These are phyloP conservation scores for Pestalotiopsis sp. DNA, from an alignment of 2,329 filamentous ascomycete species.

Conservation along the genomic window DNA sequence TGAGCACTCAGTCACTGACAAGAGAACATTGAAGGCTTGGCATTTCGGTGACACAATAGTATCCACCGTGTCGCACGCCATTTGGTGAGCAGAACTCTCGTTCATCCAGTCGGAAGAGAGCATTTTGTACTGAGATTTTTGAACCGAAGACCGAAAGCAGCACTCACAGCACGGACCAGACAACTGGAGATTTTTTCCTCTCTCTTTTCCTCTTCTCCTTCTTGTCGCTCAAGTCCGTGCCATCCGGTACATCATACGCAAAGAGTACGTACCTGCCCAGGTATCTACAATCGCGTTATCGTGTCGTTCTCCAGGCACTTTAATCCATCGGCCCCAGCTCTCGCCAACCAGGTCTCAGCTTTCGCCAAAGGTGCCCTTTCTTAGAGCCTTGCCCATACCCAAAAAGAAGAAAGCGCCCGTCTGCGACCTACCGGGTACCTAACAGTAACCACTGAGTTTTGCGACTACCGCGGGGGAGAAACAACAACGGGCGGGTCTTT, in stretches of 20 bases:
- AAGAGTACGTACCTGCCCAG: not conserved
- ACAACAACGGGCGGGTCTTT: not conserved
- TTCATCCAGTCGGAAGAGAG: not conserved
- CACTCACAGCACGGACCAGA: not conserved
- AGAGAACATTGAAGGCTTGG: not conserved
- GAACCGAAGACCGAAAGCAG: not conserved
- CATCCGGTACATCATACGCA: not conserved
- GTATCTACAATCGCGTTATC: not conserved
- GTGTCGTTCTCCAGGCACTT: not conserved
- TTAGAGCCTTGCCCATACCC: not conserved
- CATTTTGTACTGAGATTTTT: not conserved
- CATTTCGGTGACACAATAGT: slow-evolving; percentile 3
- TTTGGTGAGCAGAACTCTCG: not conserved
- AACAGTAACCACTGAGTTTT: slow-evolving; percentile 5
- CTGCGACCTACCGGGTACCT: not conserved
- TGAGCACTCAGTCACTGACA: not conserved
- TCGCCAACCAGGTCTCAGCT: not conserved
- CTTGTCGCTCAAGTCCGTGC: not conserved
- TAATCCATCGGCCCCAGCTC: not conserved
- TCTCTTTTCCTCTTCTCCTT: not conserved
- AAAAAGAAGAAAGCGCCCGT: not conserved
- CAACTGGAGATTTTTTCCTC: not conserved
- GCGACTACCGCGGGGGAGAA: not conserved
- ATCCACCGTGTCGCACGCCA: not conserved
- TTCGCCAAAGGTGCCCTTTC: not conserved